Percentiles rank a stretch among this genome's conserved stretches.
Evolutionary conservation across 2,329 filamentous ascomycete species (phyloP).

Genomic region (Dactylellina haptotyla): DNA sequence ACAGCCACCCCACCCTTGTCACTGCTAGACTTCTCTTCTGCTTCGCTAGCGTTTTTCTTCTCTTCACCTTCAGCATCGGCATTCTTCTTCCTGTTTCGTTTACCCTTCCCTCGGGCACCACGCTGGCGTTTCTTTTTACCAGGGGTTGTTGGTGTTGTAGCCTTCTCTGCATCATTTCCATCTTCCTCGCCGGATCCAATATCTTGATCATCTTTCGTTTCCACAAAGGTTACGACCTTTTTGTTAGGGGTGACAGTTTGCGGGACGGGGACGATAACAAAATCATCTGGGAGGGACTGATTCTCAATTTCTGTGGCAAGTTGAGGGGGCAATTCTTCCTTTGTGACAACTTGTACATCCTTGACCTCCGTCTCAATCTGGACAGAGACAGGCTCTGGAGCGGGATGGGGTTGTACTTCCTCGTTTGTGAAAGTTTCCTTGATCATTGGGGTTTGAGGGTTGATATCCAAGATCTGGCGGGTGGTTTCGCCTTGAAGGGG

Average conservation of each 20-base stretch:
- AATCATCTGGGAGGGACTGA: conserved; percentile 30
- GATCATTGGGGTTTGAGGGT: conserved; percentile 45
- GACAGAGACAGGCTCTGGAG: conserved; percentile 19
- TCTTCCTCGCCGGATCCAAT: conserved; percentile 37
- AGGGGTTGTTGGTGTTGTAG: conserved; percentile 36
- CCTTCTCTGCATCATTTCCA: conserved; percentile 49
- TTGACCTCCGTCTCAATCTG: conserved; percentile 40
- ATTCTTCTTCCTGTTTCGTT: conserved; percentile 56
- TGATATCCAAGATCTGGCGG: conserved; percentile 33
- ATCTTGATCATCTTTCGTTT: conserved; percentile 33
- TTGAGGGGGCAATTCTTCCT: conserved; percentile 43
- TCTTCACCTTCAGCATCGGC: conserved; percentile 56
- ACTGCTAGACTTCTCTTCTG: conserved; percentile 55
- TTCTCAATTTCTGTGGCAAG: conserved; percentile 38
- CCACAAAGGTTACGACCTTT: conserved; percentile 39
- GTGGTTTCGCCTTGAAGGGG: conserved; percentile 22
- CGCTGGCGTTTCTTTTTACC: conserved; percentile 57
- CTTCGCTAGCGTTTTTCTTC: conserved; percentile 57
- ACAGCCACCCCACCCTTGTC: conserved; percentile 59
- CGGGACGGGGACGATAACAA: conserved; percentile 39
- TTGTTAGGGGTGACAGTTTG: conserved; percentile 38
- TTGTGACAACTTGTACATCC: conserved; percentile 38
- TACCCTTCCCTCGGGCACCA: conserved; percentile 58
- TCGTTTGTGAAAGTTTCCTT: conserved; percentile 45
- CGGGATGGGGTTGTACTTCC: conserved; percentile 25